These are phyloP conservation scores for Gynandropsis gynandra DNA, from an alignment of 345 rosid genomes.

Conservation along the genomic window DNA sequence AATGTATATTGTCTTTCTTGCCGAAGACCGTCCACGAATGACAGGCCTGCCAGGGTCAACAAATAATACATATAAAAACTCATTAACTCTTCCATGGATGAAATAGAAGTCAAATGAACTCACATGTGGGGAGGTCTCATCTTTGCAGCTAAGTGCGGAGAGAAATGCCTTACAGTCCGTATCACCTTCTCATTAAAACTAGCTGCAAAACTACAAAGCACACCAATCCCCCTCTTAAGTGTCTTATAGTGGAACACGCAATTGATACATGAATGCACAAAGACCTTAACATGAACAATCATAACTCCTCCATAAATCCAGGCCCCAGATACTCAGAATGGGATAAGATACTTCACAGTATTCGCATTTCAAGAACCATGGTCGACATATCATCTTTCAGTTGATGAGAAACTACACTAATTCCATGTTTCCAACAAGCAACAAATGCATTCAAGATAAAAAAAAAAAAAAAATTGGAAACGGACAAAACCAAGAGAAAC, in stretches of 20 bases:
- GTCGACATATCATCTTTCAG: neutral
- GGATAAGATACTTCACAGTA: too few species aligned
- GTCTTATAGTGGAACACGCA: too few species aligned
- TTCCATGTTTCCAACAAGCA: conserved; percentile 7
- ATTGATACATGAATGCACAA: too few species aligned
- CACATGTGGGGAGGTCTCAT: conserved; percentile 94
- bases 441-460: conserved; percentile 12
- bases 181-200: conserved; percentile 79
- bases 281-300: too few species aligned
- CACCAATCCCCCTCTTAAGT: neutral
- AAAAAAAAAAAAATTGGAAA: conserved; percentile 10
- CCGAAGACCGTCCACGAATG: conserved; percentile 30
- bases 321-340: too few species aligned
- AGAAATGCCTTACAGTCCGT: conserved; percentile 77
- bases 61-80: conserved; percentile 1
- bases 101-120: conserved; percentile 21
- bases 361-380: too few species aligned
- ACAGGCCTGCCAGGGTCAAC: conserved; percentile 28
- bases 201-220: conserved; percentile 70
- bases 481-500: neutral
- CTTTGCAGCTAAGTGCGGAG: conserved; percentile 93
- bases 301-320: too few species aligned
- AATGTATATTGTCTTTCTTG: conserved; percentile 28
- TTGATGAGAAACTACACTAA: neutral
- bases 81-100: neutral